phyloP scores from a whole-genome alignment of 345 rosid genomes.

The Citrus glauca region DNA sequence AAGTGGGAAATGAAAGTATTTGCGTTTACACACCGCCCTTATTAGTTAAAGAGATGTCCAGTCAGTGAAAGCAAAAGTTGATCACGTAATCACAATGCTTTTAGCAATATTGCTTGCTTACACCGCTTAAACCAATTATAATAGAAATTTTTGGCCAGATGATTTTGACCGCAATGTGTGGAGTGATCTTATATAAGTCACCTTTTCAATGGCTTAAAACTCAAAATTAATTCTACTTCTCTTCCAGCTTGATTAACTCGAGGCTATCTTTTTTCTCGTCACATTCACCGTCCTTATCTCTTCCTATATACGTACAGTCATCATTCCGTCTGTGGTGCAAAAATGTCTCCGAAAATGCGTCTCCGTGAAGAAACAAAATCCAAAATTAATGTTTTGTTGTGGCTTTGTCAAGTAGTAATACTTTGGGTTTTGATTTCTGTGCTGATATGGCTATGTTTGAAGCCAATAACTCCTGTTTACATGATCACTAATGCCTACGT shows the following conservation, averaged over 20 bases:
- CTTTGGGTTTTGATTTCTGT: neutral
- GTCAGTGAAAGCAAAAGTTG: neutral
- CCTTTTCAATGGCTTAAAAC: neutral
- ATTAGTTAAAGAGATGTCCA: no score
- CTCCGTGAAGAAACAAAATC: neutral
- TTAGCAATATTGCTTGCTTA: neutral
- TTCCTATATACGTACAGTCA: neutral
- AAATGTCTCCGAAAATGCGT: neutral
- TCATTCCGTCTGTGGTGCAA: neutral
- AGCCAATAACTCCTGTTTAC: conserved; percentile 1
- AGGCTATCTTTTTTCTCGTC: neutral
- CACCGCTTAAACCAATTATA: neutral
- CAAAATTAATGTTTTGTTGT: neutral
- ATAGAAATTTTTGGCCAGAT: neutral
- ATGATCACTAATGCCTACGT: conserved; percentile 1
- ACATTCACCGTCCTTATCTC: no score
- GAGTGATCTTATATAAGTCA: neutral
- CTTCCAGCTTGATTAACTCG: neutral
- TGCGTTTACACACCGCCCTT: neutral
- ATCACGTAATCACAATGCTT: neutral
- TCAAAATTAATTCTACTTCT: neutral
- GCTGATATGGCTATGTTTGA: conserved; percentile 1
- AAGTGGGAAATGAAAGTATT: neutral
- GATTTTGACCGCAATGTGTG: neutral
- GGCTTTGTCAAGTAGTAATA: neutral